Conservation (phyloP, 148 eudicot genomes). For the Rhododendron mucronatum region DNA sequence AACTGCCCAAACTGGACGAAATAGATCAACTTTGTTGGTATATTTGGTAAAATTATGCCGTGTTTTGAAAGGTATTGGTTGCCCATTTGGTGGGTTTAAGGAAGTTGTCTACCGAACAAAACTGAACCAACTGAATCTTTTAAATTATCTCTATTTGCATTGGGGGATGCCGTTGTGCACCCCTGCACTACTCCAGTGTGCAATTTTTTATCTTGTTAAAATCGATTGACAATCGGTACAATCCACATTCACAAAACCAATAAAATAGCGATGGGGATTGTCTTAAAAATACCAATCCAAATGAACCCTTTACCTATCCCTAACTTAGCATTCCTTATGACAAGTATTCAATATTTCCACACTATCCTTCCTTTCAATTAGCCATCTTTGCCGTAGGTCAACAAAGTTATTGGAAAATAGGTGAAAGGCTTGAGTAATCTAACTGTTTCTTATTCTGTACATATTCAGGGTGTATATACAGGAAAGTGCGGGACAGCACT, state of each 20-base stretch:
- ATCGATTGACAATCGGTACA: neutral
- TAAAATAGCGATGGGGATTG: neutral
- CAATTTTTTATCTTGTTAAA: neutral
- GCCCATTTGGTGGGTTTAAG: neutral
- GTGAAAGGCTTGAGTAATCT: neutral
- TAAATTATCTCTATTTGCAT: neutral
- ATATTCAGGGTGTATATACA: constrained; percentile 62
- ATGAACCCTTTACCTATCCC: neutral
- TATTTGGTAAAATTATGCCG: neutral
- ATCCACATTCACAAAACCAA: neutral
- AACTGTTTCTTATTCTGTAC: neutral
- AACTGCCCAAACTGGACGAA: neutral
- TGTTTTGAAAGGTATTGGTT: neutral
- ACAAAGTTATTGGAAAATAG: neutral
- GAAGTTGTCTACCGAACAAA: neutral
- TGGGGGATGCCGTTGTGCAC: neutral
- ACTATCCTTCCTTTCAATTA: neutral
- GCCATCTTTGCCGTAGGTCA: neutral
- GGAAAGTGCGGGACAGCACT: constrained; percentile 56
- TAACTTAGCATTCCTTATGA: neutral
- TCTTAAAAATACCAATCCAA: neutral
- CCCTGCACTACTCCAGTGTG: neutral
- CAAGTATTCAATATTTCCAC: neutral
- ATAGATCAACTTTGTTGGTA: neutral
- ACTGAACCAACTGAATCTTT: neutral